phyloP scores from a whole-genome alignment of 2,329 filamentous ascomycete genomes.

The Colletotrichum shisoi region DNA sequence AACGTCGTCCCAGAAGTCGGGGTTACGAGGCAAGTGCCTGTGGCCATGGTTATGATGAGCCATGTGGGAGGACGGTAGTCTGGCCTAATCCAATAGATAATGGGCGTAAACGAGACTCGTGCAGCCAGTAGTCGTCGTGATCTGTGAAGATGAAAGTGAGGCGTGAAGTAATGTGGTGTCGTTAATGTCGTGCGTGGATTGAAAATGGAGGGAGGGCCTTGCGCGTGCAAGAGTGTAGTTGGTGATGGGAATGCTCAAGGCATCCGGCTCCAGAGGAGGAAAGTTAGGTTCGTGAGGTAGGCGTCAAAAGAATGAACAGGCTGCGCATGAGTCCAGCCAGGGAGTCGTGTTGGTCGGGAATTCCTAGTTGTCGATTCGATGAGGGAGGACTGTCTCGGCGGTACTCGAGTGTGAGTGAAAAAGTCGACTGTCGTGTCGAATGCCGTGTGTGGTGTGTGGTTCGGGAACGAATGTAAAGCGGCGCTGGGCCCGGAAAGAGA shows the following conservation, averaged over 20 bases:
- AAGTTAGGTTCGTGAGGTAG: constrained; percentile 14
- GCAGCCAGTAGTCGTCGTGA: constrained; percentile 28
- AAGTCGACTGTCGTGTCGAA: constrained; percentile 2
- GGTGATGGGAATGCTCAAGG: constrained; percentile 25
- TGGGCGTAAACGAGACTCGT: constrained; percentile 8
- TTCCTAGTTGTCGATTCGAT: not conserved
- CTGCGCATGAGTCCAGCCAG: constrained; percentile 28
- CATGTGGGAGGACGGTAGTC: constrained; percentile 20
- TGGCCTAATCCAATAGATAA: not conserved
- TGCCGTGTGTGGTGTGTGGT: constrained; percentile 12
- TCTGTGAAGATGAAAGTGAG: constrained; percentile 4
- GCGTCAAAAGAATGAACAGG: constrained; percentile 38
- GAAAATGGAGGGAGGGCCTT: constrained; percentile 5
- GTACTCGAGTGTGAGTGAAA: constrained; percentile 11
- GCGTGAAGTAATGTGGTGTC: constrained; percentile 14
- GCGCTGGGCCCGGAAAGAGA: constrained; percentile 38
- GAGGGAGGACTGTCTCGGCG: constrained; percentile 1
- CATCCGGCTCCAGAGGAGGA: constrained; percentile 3
- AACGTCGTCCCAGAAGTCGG: constrained; percentile 37
- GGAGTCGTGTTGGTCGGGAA: constrained; percentile 17
- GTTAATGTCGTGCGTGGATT: constrained; percentile 29
- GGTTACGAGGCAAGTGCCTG: constrained; percentile 33
- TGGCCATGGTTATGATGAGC: constrained; percentile 35
- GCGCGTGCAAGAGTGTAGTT: constrained; percentile 5
- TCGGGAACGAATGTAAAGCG: constrained; percentile 37